Conservation (phyloP, 2,329 filamentous ascomycete genomes). For the Fusarium ambrosium region DNA sequence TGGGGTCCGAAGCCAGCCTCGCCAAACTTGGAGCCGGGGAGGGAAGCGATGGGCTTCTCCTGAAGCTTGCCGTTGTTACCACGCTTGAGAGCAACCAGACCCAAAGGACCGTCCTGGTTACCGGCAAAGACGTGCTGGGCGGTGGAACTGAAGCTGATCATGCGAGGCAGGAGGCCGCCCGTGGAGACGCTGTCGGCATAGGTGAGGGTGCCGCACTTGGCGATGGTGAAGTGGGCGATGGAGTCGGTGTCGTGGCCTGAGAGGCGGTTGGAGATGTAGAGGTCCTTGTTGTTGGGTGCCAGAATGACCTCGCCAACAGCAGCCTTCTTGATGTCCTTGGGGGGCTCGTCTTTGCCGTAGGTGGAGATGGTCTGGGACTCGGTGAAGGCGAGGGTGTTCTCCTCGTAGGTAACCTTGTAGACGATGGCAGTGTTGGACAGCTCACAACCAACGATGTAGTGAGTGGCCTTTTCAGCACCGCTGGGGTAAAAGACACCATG, state of each 20-base stretch:
- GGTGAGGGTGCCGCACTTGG: slow-evolving; percentile 48
- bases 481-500: slow-evolving; percentile 63
- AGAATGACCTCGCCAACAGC: slow-evolving; percentile 62
- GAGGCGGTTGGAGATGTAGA: slow-evolving; percentile 67
- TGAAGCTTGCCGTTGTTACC: slow-evolving; percentile 48
- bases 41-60: slow-evolving; percentile 45
- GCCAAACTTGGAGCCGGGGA: slow-evolving; percentile 48
- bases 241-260: slow-evolving; percentile 61
- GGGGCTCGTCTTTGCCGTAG: slow-evolving; percentile 53
- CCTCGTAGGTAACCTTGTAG: slow-evolving; percentile 57
- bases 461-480: slow-evolving; percentile 52
- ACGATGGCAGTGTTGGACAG: slow-evolving; percentile 59
- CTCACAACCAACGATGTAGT: slow-evolving; percentile 64
- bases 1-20: slow-evolving; percentile 47
- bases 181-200: slow-evolving; percentile 53
- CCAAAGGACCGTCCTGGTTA: slow-evolving; percentile 60
- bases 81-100: slow-evolving; percentile 57
- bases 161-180: slow-evolving; percentile 58
- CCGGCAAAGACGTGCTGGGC: slow-evolving; percentile 59
- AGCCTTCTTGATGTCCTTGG: slow-evolving; percentile 54
- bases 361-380: slow-evolving; percentile 56
- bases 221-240: slow-evolving; percentile 61
- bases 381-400: slow-evolving; percentile 53
- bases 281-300: slow-evolving; percentile 56
- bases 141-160: slow-evolving; percentile 58